Evolutionary conservation across 2,329 filamentous ascomycete species (phyloP).

Genomic region (Colletotrichum brevisporum): DNA sequence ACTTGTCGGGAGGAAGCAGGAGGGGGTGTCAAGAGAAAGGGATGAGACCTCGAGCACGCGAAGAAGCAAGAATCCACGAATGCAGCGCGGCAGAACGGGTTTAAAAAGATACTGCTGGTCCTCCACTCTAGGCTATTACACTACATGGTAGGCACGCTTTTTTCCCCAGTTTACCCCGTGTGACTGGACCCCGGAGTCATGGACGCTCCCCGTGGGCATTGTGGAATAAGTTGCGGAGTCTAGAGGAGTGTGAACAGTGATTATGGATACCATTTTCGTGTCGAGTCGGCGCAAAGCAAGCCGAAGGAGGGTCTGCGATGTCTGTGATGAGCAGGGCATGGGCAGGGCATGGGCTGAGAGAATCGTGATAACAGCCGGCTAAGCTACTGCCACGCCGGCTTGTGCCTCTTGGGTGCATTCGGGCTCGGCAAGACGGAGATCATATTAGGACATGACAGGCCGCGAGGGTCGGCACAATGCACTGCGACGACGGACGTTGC

Average conservation of each 20-base stretch:
- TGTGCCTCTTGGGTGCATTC: neutral
- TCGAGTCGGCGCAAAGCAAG: conserved; percentile 16
- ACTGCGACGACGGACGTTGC: conserved; percentile 19
- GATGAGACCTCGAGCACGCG: neutral
- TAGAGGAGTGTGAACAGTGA: neutral
- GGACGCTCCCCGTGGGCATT: neutral
- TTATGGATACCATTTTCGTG: neutral
- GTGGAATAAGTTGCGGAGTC: neutral
- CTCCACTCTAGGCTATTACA: neutral
- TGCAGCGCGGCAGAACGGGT: neutral
- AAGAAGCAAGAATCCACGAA: neutral
- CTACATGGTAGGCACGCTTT: neutral
- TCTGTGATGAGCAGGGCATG: too few relatives aligned
- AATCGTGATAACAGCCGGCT: neutral
- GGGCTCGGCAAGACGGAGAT: neutral
- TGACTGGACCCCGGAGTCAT: conserved; percentile 22
- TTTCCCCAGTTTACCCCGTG: conserved; percentile 26
- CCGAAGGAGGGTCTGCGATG: conserved; percentile 4
- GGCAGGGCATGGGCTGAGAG: conserved; percentile 7
- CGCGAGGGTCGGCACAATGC: conserved; percentile 26
- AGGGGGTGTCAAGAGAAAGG: conserved; percentile 10
- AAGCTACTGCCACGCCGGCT: neutral
- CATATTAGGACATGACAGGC: neutral
- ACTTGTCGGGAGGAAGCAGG: conserved; percentile 11
- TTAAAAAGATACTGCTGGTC: conserved; percentile 6